These are phyloP conservation scores for Citrullus colocynthis DNA, from an alignment of 306 rosid genomes.

Conservation along the genomic window DNA sequence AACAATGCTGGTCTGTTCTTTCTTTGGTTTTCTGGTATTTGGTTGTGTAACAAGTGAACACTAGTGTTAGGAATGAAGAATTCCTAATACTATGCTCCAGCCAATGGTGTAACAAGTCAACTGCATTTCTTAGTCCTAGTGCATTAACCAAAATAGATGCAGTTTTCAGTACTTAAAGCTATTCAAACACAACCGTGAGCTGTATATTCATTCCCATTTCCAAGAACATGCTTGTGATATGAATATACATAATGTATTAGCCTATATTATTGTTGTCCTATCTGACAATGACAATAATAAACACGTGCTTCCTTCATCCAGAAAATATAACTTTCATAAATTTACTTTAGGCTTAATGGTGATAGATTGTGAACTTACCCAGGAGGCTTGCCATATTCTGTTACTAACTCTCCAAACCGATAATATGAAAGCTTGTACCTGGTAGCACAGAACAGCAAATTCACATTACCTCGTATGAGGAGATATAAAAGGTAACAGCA, in stretches of 20 bases:
- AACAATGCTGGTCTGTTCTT: too few relatives aligned
- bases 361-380: slow-evolving; percentile 47
- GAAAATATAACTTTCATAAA: not conserved
- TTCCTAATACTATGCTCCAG: not conserved
- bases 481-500: not conserved
- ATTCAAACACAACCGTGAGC: not conserved
- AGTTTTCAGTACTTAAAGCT: not conserved
- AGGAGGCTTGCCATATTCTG: slow-evolving; percentile 96
- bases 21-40: too few relatives aligned
- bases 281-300: not conserved
- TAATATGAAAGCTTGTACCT: slow-evolving; percentile 95
- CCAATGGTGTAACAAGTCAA: not conserved
- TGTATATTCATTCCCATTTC: not conserved
- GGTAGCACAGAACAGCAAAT: not conserved
- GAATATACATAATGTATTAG: not conserved
- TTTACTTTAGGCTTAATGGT: not conserved
- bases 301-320: not conserved
- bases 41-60: too few relatives aligned
- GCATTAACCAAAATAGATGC: not conserved
- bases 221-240: not conserved
- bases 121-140: not conserved
- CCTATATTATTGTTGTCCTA: not conserved
- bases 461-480: not conserved
- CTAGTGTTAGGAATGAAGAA: too few relatives aligned
- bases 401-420: slow-evolving; percentile 93